Base-by-base conservation (phyloP, 129 eudicot species). In the Centella asiatica region DNA sequence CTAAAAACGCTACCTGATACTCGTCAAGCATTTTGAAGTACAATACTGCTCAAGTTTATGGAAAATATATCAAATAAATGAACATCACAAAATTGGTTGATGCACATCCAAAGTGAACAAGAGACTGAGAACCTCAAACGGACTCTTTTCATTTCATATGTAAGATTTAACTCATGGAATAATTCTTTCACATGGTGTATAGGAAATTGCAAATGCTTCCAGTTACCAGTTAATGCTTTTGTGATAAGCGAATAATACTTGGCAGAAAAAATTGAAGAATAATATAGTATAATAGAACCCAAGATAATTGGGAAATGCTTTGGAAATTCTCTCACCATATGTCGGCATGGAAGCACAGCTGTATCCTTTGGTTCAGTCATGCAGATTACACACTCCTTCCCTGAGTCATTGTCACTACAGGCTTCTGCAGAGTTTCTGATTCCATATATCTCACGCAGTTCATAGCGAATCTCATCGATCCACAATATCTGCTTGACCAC, bases 321-420 rank as follows among this genome's bases (percentile, higher is more conserved):
- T 13, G 60, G 42, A 44, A 24, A 25, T 44, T 40, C 42, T 74
- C 88, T 82, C 65, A 93, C 99, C 99, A 93, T 80, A 79, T 93
- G 99, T 49, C 99, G 73, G 76, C 99, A 93, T 13, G 99, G 99
- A 62, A 93, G 81, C 37, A 85, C 88, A 14, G 99, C 96, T 19
- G 94, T 87, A 78, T 93, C 86, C 64, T 88, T 88, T 6, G 96
- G 99, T 64, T 93, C 99, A 0, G 96, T 84, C 92, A 93, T 76
- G 81, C 99, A 93, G 52, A 93, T 84, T 31, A 93, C 95, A 65
- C 99, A 93, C 37, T 93, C 96, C 54, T 77, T 76, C 23, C 95
- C 98, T 1, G 90, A 83, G 45, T 71, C 87, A 18, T 68, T 64
- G 47, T 81, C 79, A 58, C 75, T 82, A 68, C 78, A 61, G 42